Percentiles rank a stretch among this genome's conserved stretches.
Evolutionary conservation across 164 flowering plant genomes (phyloP).

Genomic region (Liriodendron chinense): DNA sequence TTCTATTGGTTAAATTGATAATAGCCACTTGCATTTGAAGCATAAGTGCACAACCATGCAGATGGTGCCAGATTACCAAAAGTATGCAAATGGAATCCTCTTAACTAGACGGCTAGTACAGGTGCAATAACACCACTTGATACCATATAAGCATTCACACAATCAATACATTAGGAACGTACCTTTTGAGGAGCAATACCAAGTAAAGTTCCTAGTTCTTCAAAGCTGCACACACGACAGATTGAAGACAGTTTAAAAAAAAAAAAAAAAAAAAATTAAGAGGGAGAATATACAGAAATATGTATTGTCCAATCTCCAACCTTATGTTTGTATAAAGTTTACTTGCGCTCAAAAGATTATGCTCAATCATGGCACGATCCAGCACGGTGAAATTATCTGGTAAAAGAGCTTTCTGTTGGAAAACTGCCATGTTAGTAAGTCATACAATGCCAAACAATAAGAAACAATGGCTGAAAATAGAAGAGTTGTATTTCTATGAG

Average conservation of each 20-base stretch:
- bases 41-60: too few species aligned
- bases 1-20: too few species aligned
- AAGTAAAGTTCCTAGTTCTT: slow-evolving; percentile 86
- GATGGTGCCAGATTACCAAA: too few species aligned
- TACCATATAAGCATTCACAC: neutral
- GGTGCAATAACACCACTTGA: too few species aligned
- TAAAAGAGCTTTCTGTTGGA: slow-evolving; percentile 78
- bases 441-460: neutral
- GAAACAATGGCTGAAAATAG: neutral
- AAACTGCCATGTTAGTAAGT: slow-evolving; percentile 4
- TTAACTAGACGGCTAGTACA: too few species aligned
- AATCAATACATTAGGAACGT: neutral
- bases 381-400: slow-evolving; percentile 96
- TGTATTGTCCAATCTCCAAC: slow-evolving; percentile 26
- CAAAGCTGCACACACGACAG: slow-evolving; percentile 52
- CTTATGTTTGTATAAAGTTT: slow-evolving; percentile 96
- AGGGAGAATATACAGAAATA: neutral
- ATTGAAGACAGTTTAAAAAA: neutral
- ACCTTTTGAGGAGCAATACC: slow-evolving; percentile 93
- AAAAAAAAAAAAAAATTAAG: neutral
- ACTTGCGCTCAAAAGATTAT: slow-evolving; percentile 97
- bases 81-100: too few species aligned
- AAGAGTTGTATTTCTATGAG: slow-evolving; percentile 1
- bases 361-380: slow-evolving; percentile 99
- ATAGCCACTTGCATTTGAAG: too few species aligned